These are phyloP conservation scores for Cryptococcus amylolentus DNA, from an alignment of 1,284 basidiomycete species.

Conservation along the genomic window DNA sequence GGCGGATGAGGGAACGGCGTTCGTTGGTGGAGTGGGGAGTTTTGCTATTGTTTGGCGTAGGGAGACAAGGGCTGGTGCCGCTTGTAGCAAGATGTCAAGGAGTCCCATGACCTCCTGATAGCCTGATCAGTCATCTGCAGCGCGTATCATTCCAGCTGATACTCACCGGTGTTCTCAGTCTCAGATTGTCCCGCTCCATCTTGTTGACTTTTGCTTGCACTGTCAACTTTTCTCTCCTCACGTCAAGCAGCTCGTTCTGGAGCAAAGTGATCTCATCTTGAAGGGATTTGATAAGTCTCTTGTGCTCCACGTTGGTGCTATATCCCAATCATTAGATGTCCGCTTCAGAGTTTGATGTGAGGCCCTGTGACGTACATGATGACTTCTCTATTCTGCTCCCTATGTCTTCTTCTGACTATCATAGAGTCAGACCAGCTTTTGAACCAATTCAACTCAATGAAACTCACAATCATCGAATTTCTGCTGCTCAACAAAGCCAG, in stretches of 20 bases:
- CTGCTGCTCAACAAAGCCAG: slow-evolving; percentile 9
- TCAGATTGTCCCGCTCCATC: slow-evolving; percentile 17
- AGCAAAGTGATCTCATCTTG: slow-evolving; percentile 28
- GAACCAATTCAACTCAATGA: not conserved
- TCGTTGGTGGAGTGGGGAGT: not conserved
- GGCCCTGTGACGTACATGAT: slow-evolving; percentile 22
- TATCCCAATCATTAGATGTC: not conserved
- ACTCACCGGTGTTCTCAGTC: slow-evolving; percentile 17
- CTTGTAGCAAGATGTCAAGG: slow-evolving; percentile 24
- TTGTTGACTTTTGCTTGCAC: slow-evolving; percentile 19
- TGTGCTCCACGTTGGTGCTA: slow-evolving; percentile 33
- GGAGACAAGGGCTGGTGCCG: slow-evolving; percentile 24
- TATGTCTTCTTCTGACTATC: slow-evolving; percentile 33
- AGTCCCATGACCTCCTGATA: slow-evolving; percentile 19
- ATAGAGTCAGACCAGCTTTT: not conserved
- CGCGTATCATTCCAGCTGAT: slow-evolving; percentile 2
- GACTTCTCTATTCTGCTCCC: slow-evolving; percentile 42
- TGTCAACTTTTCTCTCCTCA: slow-evolving; percentile 22
- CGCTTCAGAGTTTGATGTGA: not conserved
- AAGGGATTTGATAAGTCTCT: slow-evolving; percentile 23
- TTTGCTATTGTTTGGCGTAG: slow-evolving; percentile 17
- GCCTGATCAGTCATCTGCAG: not conserved
- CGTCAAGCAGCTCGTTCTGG: slow-evolving; percentile 26
- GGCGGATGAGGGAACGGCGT: not conserved
- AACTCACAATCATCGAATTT: slow-evolving; percentile 24